Conservation (phyloP, 2,329 filamentous ascomycete genomes). For the Claviceps humidiphila region DNA sequence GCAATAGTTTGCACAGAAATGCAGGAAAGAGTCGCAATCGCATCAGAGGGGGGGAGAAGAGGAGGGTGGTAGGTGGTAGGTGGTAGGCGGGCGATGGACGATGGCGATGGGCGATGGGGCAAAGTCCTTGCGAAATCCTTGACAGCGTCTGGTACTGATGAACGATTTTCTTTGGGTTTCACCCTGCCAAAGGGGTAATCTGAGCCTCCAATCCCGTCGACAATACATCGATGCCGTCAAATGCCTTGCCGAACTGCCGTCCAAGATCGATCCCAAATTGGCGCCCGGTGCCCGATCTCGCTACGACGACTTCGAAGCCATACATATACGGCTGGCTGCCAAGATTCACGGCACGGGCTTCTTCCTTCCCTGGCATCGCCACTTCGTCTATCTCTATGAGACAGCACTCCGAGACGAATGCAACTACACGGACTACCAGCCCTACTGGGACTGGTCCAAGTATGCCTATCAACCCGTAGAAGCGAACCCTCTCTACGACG, state of each 20-base stretch:
- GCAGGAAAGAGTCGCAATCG: too few species aligned
- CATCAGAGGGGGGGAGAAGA: too few species aligned
- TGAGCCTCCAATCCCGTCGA: not conserved
- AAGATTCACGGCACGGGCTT: not conserved
- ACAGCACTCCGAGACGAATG: constrained; percentile 27
- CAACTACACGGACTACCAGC: constrained; percentile 17
- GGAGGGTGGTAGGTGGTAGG: too few species aligned
- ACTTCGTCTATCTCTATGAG: constrained; percentile 25
- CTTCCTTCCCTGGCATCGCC: constrained; percentile 24
- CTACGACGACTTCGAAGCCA: constrained; percentile 3
- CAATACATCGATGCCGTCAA: not conserved
- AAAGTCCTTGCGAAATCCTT: too few species aligned
- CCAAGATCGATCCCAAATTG: not conserved
- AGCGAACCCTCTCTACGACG: constrained; percentile 2
- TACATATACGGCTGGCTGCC: not conserved
- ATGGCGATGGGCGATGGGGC: too few species aligned
- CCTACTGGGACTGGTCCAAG: constrained; percentile 5
- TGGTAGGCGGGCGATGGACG: too few species aligned
- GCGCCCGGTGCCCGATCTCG: constrained; percentile 3
- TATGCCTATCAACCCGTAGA: not conserved
- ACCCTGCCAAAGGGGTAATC: not conserved
- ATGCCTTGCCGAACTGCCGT: not conserved
- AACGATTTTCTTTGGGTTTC: not conserved
- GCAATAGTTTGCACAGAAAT: too few species aligned
- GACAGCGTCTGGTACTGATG: too few species aligned